A percentile compares a stretch with the other conserved stretches of the same genome.
Evolutionary conservation across 345 rosid genomes (phyloP).

Genomic region (Syzygium jambos): DNA sequence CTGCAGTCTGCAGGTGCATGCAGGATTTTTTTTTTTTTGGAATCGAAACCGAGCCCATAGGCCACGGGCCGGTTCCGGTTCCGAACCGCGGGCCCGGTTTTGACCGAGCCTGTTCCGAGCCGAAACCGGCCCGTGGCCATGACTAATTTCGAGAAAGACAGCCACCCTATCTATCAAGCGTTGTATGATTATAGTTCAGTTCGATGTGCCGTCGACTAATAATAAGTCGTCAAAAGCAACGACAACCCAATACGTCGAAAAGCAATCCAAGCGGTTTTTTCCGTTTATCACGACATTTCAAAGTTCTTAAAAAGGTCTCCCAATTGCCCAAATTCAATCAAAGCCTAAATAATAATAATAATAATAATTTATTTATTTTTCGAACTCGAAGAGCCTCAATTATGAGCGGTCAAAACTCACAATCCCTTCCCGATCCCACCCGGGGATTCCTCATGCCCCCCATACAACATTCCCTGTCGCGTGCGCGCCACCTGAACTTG

Average conservation of each 20-base stretch:
- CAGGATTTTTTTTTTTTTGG: too few relatives aligned
- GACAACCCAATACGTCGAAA: not conserved
- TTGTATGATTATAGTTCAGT: not conserved
- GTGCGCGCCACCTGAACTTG: not conserved
- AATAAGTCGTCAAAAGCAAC: not conserved
- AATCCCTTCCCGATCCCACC: not conserved
- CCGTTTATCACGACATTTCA: fast-evolving
- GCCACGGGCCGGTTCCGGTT: too few relatives aligned
- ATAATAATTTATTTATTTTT: not conserved
- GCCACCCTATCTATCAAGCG: fast-evolving
- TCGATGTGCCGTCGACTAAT: not conserved
- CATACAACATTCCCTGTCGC: not conserved
- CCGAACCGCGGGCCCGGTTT: too few relatives aligned
- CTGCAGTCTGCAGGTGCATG: too few relatives aligned
- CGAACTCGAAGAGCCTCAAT: not conserved
- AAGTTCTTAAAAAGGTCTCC: not conserved
- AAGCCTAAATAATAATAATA: too few relatives aligned
- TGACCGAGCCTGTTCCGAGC: too few relatives aligned
- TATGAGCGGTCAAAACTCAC: not conserved
- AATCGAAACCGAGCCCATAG: too few relatives aligned
- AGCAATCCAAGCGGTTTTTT: fast-evolving
- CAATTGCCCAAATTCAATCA: not conserved
- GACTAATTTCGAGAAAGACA: not conserved
- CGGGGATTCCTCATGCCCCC: not conserved
- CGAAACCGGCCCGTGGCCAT: too few relatives aligned